A percentile compares a stretch with the other conserved stretches of the same genome.
Conservation (phyloP, 1,284 basidiomycete species). For the Crucibulum cyathiforme region DNA sequence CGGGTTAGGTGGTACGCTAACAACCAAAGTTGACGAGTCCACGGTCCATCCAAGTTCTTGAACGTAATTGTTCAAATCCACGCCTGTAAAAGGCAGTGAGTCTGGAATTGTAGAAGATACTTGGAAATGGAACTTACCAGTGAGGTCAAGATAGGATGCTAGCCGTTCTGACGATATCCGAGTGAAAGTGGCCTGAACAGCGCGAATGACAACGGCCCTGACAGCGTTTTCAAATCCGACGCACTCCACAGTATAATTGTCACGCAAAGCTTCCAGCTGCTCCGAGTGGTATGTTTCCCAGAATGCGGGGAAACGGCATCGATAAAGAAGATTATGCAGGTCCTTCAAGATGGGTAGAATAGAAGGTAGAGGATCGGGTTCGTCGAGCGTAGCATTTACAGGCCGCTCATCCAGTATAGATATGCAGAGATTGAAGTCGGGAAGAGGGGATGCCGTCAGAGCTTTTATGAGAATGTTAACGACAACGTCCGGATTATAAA, state of each 20-base stretch:
- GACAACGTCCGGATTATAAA: slow-evolving; percentile 92
- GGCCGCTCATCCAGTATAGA: slow-evolving; percentile 85
- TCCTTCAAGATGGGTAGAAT: slow-evolving; percentile 79
- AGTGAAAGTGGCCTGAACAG: slow-evolving; percentile 81
- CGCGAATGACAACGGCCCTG: slow-evolving; percentile 76
- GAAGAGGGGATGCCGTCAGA: slow-evolving; percentile 80
- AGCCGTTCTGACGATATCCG: slow-evolving; percentile 74
- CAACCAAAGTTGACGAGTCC: slow-evolving; percentile 63
- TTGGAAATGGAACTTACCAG: slow-evolving; percentile 50
- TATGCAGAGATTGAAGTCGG: slow-evolving; percentile 94
- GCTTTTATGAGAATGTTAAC: slow-evolving; percentile 95
- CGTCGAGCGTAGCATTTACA: slow-evolving; percentile 67
- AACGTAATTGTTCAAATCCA: slow-evolving; percentile 71
- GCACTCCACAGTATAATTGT: slow-evolving; percentile 85
- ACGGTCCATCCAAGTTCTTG: slow-evolving; percentile 78
- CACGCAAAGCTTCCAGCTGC: slow-evolving; percentile 72
- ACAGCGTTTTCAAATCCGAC: slow-evolving; percentile 84
- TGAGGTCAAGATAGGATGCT: slow-evolving; percentile 75
- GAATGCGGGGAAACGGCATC: slow-evolving; percentile 91
- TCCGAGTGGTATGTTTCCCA: slow-evolving; percentile 79
- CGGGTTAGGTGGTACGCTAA: slow-evolving; percentile 84
- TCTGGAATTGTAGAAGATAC: slow-evolving; percentile 17
- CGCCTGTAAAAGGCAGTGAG: slow-evolving; percentile 43
- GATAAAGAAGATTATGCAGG: slow-evolving; percentile 80
- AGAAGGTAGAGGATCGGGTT: slow-evolving; percentile 77